Percentiles rank a stretch among this genome's conserved stretches.
These are phyloP conservation scores for Erysiphe neolycopersici DNA, from an alignment of 2,329 filamentous ascomycete genomes.

Conservation along the genomic window DNA sequence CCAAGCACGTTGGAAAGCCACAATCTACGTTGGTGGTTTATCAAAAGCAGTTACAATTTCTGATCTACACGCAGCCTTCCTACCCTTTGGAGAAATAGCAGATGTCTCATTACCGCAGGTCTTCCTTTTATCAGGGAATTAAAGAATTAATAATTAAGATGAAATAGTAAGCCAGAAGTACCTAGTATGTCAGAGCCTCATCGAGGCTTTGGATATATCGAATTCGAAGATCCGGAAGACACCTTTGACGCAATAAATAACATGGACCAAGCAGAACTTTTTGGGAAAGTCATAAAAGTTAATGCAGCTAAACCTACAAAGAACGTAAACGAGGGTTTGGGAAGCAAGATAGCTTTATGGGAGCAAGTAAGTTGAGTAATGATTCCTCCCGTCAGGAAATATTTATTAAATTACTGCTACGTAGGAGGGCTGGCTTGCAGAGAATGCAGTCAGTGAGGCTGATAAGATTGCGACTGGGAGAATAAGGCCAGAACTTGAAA, in stretches of 20 bases:
- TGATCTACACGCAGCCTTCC: slow-evolving; percentile 69
- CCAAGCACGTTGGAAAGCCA: slow-evolving; percentile 60
- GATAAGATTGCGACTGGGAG: slow-evolving; percentile 36
- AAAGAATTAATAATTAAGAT: slow-evolving; percentile 1
- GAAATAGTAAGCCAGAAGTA: slow-evolving; percentile 41
- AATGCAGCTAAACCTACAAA: slow-evolving; percentile 80
- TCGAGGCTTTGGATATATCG: slow-evolving; percentile 86
- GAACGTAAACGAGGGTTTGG: slow-evolving; percentile 61
- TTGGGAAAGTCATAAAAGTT: slow-evolving; percentile 76
- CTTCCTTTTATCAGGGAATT: slow-evolving; percentile 1
- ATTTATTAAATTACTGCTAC: slow-evolving; percentile 1
- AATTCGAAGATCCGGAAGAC: slow-evolving; percentile 67
- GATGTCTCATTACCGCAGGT: slow-evolving; percentile 53
- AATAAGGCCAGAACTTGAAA: slow-evolving; percentile 22
- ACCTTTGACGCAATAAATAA: slow-evolving; percentile 93
- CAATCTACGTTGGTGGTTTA: slow-evolving; percentile 76
- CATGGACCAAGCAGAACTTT: slow-evolving; percentile 93
- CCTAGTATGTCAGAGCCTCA: slow-evolving; percentile 57
- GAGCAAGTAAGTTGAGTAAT: slow-evolving; percentile 44
- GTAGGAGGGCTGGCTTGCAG: slow-evolving; percentile 79
- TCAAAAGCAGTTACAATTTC: slow-evolving; percentile 48
- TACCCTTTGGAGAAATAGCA: slow-evolving; percentile 88
- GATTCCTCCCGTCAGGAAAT: neutral
- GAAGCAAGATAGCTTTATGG: slow-evolving; percentile 88
- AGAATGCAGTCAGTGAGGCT: slow-evolving; percentile 64